Conservation (phyloP, 768 basidiomycete genomes). For the Suillus ampliporus region DNA sequence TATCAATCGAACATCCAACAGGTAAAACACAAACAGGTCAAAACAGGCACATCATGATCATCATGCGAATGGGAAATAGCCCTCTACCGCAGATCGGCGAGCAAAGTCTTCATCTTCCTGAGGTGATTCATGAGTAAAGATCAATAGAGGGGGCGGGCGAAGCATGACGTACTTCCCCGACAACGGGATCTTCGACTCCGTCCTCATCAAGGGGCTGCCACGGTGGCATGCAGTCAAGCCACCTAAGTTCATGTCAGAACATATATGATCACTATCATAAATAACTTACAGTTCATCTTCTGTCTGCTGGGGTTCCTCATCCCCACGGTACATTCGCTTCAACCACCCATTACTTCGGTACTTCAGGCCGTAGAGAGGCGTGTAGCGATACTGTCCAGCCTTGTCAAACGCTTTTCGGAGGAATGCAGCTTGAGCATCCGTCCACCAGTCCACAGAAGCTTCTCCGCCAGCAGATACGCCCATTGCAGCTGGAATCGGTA, state of each 20-base stretch:
- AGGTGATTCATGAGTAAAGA: background rate
- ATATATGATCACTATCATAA: background rate
- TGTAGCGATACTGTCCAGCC: constrained; percentile 27
- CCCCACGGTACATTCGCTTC: constrained; percentile 19
- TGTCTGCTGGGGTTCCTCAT: constrained; percentile 5
- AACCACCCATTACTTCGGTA: constrained; percentile 4
- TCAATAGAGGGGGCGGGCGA: background rate
- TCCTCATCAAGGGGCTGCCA: constrained; percentile 35
- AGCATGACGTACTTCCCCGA: background rate
- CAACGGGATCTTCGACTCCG: constrained; percentile 25
- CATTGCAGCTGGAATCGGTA: constrained; percentile 15
- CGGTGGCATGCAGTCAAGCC: constrained; percentile 22
- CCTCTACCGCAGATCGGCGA: background rate
- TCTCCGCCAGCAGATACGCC: constrained; percentile 22
- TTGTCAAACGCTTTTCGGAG: constrained; percentile 30
- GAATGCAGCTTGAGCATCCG: constrained; percentile 23
- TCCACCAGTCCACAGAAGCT: constrained; percentile 26
- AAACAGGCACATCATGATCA: background rate
- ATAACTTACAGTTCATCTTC: constrained; percentile 24
- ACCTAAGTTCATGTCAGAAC: constrained; percentile 20
- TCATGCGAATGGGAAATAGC: background rate
- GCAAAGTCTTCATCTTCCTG: background rate
- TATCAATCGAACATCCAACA: background rate
- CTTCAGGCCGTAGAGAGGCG: constrained; percentile 34
- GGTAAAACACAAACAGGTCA: background rate